A percentile compares a stretch with the other conserved stretches of the same genome.
phyloP scores from a whole-genome alignment of 495 filamentous ascomycete genomes.

The Parmelia sp. region DNA sequence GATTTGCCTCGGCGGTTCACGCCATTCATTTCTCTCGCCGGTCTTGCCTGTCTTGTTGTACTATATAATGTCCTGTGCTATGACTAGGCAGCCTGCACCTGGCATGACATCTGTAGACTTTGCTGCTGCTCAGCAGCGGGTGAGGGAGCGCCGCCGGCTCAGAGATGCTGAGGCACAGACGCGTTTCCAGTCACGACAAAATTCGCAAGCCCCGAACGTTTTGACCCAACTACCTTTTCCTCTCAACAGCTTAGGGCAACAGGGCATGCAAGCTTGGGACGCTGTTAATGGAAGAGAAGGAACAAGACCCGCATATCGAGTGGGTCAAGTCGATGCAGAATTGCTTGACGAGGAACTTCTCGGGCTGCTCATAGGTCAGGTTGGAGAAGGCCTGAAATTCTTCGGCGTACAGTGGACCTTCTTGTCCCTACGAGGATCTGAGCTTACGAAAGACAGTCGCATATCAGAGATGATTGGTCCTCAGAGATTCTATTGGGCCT shows the following conservation, averaged over 20 bases:
- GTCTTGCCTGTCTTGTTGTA: neutral
- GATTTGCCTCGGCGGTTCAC: neutral
- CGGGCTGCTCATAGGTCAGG: slow-evolving; percentile 74
- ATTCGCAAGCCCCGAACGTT: slow-evolving; percentile 32
- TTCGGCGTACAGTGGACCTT: slow-evolving; percentile 52
- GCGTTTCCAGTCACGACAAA: slow-evolving; percentile 48
- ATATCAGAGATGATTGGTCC: slow-evolving; percentile 72
- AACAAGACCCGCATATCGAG: slow-evolving; percentile 78
- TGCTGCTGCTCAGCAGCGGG: slow-evolving; percentile 74
- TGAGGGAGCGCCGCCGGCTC: slow-evolving; percentile 67
- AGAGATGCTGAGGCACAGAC: slow-evolving; percentile 58
- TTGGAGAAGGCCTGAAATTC: slow-evolving; percentile 83
- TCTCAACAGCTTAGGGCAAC: slow-evolving; percentile 50
- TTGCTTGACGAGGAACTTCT: slow-evolving; percentile 91
- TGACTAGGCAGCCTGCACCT: slow-evolving; percentile 30
- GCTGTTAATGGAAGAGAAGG: slow-evolving; percentile 67
- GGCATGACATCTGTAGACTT: slow-evolving; percentile 73
- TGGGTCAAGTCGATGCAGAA: slow-evolving; percentile 95
- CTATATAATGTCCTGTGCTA: neutral
- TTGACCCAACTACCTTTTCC: slow-evolving; percentile 56
- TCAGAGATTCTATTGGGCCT: slow-evolving; percentile 75
- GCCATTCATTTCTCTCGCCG: neutral
- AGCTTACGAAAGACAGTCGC: slow-evolving; percentile 36
- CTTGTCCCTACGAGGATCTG: neutral
- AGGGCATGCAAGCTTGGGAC: slow-evolving; percentile 60